Percentiles rank a stretch among this genome's conserved stretches.
Evolutionary conservation across 371 early-diverging fungal species (phyloP).

Genomic region (Syncephalis fuscata): DNA sequence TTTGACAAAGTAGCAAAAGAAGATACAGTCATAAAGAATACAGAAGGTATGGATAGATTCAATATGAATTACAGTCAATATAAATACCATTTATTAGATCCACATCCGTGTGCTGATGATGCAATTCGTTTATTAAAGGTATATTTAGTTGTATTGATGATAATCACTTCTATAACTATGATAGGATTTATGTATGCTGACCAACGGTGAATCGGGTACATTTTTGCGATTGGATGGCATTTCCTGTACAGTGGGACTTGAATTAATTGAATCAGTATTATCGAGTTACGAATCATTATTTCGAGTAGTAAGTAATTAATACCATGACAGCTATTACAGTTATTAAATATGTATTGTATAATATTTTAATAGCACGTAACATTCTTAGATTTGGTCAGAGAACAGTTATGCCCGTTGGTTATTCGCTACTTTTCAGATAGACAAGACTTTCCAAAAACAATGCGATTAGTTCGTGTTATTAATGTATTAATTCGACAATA

Average conservation of each 20-base stretch:
- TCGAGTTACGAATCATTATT: slow-evolving; percentile 61
- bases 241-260: slow-evolving; percentile 73
- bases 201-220: slow-evolving; percentile 39
- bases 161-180: not conserved
- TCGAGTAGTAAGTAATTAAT: slow-evolving; percentile 29
- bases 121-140: slow-evolving; percentile 70
- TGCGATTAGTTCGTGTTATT: slow-evolving; percentile 72
- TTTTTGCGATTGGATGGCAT: slow-evolving; percentile 47
- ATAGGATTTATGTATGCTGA: slow-evolving; percentile 53
- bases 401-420: slow-evolving; percentile 71
- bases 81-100: slow-evolving; percentile 9
- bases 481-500: slow-evolving; percentile 66
- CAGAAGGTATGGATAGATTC: not conserved
- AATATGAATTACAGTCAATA: not conserved
- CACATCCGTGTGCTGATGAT: slow-evolving; percentile 48
- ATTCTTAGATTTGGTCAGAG: slow-evolving; percentile 49
- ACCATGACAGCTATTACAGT: not conserved
- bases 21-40: not conserved
- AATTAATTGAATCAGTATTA: slow-evolving; percentile 80
- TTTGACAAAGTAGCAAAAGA: slow-evolving; percentile 81
- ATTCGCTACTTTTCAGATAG: slow-evolving; percentile 81
- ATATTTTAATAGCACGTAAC: slow-evolving; percentile 40
- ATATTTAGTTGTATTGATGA: not conserved
- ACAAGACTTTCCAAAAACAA: slow-evolving; percentile 63
- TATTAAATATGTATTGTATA: not conserved